A percentile compares a stretch with the other conserved stretches of the same genome.
phyloP scores from a whole-genome alignment of 2,329 filamentous ascomycete species.

The Ambrosiella xylebori region DNA sequence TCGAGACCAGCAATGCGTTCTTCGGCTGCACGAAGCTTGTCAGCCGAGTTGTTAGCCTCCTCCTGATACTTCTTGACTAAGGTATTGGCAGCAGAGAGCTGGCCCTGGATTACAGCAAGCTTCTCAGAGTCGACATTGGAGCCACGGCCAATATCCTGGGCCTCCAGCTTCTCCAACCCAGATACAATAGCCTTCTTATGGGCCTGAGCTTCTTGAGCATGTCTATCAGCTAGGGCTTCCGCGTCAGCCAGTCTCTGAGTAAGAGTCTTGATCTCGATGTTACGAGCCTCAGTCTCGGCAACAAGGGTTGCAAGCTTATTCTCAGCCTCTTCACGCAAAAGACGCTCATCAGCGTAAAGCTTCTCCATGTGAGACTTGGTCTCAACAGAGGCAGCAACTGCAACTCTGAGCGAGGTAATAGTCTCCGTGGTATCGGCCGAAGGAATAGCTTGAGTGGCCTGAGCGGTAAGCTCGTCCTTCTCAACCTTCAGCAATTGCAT shows the following conservation, averaged over 20 bases:
- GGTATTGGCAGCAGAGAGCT: constrained; percentile 59
- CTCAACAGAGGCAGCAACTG: constrained; percentile 61
- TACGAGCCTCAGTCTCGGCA: constrained; percentile 66
- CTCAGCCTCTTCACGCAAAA: constrained; percentile 58
- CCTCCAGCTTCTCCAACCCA: constrained; percentile 58
- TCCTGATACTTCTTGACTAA: constrained; percentile 78
- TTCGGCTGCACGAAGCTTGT: constrained; percentile 81
- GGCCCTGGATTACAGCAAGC: constrained; percentile 56
- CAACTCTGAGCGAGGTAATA: constrained; percentile 58
- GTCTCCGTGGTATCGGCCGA: constrained; percentile 53
- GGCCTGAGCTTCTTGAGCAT: constrained; percentile 71
- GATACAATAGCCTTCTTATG: constrained; percentile 70
- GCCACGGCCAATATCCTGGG: constrained; percentile 32
- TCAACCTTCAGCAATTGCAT: constrained; percentile 68
- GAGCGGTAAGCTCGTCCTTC: constrained; percentile 57
- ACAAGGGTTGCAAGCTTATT: constrained; percentile 59
- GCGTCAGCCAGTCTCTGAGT: constrained; percentile 64
- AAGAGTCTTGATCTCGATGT: constrained; percentile 57
- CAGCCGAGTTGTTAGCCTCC: constrained; percentile 70
- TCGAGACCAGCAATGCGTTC: constrained; percentile 93
- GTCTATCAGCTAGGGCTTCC: constrained; percentile 73
- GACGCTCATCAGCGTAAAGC: constrained; percentile 68
- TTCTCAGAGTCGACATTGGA: constrained; percentile 44
- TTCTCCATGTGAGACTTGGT: constrained; percentile 62
- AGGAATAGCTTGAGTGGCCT: constrained; percentile 49